Evolutionary conservation across 1,139 yeast species (phyloP).

Genomic region (Debaryomyces fabryi): DNA sequence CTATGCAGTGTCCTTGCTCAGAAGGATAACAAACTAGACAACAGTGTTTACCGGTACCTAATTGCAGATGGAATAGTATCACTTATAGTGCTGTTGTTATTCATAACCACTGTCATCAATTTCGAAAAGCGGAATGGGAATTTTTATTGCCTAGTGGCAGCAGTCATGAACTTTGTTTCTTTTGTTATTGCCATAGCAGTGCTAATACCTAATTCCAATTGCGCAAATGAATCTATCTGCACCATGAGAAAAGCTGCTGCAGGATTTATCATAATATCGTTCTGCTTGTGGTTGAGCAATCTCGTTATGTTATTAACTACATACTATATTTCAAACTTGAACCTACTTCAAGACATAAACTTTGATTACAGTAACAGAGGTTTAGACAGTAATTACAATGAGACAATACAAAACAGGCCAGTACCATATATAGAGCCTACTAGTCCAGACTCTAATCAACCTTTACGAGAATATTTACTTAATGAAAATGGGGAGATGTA

Average conservation of each 20-base stretch:
- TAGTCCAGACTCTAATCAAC: slow-evolving; percentile 10
- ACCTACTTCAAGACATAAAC: slow-evolving; percentile 39
- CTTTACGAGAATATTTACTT: slow-evolving; percentile 32
- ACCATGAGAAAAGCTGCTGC: slow-evolving; percentile 39
- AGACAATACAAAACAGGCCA: slow-evolving; percentile 3
- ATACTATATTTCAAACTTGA: slow-evolving; percentile 42
- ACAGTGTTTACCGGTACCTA: slow-evolving; percentile 38
- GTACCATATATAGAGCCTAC: background rate
- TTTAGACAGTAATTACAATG: slow-evolving; percentile 9
- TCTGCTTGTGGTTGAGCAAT: slow-evolving; percentile 44
- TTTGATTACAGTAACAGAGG: slow-evolving; percentile 37
- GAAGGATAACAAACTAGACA: slow-evolving; percentile 25
- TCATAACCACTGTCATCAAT: slow-evolving; percentile 38
- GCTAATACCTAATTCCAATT: slow-evolving; percentile 27
- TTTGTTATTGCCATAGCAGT: slow-evolving; percentile 34
- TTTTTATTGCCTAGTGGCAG: slow-evolving; percentile 42
- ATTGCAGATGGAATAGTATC: slow-evolving; percentile 44
- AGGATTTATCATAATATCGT: slow-evolving; percentile 42
- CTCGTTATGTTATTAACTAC: slow-evolving; percentile 46
- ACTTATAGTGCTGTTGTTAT: slow-evolving; percentile 36
- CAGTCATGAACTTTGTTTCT: slow-evolving; percentile 35
- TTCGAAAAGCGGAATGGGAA: slow-evolving; percentile 48
- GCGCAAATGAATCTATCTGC: slow-evolving; percentile 29
- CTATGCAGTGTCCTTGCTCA: slow-evolving; percentile 31
- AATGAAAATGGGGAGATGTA: slow-evolving; percentile 42